Percentiles rank a stretch among this genome's conserved stretches.
Conservation (phyloP, 441 rosid genomes). For the Flueggea neowawraea region DNA sequence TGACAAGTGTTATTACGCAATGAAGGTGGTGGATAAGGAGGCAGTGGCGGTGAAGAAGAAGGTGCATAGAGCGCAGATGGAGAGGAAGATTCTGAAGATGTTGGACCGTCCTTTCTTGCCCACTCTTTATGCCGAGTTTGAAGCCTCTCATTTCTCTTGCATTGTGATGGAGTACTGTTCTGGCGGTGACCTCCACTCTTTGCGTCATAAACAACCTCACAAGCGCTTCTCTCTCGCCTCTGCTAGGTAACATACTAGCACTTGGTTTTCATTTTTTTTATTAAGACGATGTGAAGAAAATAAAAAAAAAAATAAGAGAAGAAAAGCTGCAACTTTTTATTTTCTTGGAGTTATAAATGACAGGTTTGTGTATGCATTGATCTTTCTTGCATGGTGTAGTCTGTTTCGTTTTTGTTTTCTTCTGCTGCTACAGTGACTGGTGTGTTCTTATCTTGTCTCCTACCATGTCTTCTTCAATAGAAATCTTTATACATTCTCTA, state of each 20-base stretch:
- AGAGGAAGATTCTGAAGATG: conserved; percentile 76
- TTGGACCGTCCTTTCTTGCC: conserved; percentile 92
- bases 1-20: conserved; percentile 48
- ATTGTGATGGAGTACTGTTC: conserved; percentile 86
- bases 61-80: conserved; percentile 77
- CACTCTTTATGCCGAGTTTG: conserved; percentile 51
- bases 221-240: conserved; percentile 63
- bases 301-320: no score
- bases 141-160: conserved; percentile 58
- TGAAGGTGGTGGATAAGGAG: conserved; percentile 95
- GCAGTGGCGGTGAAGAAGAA: conserved; percentile 71
- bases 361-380: conserved; percentile 1
- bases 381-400: conserved; percentile 35
- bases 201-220: conserved; percentile 60
- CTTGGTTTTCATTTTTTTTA: no score
- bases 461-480: no score
- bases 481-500: no score
- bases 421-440: not conserved
- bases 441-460: no score
- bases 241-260: conserved; percentile 45
- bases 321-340: not conserved
- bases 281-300: no score
- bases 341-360: conserved; percentile 2
- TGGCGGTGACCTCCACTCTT: conserved; percentile 81
- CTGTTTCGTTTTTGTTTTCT: conserved; percentile 43